phyloP scores from a whole-genome alignment of 2,329 filamentous ascomycete genomes.

The Plectosphaerella sp. region DNA sequence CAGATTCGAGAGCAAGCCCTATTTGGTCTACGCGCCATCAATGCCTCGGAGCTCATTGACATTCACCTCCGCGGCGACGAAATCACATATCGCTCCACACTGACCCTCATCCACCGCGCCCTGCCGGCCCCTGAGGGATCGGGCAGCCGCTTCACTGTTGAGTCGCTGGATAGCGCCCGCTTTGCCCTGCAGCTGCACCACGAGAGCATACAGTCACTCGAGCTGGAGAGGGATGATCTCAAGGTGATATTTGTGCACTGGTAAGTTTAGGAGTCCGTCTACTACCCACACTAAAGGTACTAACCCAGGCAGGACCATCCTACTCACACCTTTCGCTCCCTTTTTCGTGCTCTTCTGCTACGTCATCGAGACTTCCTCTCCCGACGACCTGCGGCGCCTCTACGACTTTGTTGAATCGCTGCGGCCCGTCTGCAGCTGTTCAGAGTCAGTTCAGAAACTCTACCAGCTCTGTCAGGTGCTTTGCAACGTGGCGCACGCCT shows the following conservation, averaged over 20 bases:
- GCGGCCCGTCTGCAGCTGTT: conserved; percentile 6
- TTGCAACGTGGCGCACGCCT: conserved; percentile 55
- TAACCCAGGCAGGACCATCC: conserved; percentile 38
- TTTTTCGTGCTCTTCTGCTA: conserved; percentile 58
- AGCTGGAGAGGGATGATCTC: conserved; percentile 30
- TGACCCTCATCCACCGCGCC: conserved; percentile 48
- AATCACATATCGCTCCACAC: conserved; percentile 39
- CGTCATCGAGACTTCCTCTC: conserved; percentile 48
- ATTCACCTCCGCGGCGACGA: conserved; percentile 42
- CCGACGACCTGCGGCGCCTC: conserved; percentile 49
- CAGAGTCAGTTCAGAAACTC: conserved; percentile 34
- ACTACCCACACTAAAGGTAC: conserved; percentile 10
- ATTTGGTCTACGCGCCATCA: conserved; percentile 29
- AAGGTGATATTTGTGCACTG: conserved; percentile 48
- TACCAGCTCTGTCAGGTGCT: conserved; percentile 59
- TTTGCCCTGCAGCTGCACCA: conserved; percentile 41
- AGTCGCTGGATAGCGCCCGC: conserved; percentile 47
- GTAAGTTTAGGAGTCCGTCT: conserved; percentile 23
- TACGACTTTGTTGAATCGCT: conserved; percentile 49
- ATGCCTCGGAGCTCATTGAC: conserved; percentile 34
- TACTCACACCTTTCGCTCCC: conserved; percentile 54
- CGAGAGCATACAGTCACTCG: conserved; percentile 32
- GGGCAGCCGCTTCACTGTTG: conserved; percentile 37
- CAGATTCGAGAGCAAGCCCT: conserved; percentile 28
- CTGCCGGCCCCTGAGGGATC: conserved; percentile 41